Conservation (phyloP, 495 filamentous ascomycete genomes). For the Saxispiralis lemnorum region DNA sequence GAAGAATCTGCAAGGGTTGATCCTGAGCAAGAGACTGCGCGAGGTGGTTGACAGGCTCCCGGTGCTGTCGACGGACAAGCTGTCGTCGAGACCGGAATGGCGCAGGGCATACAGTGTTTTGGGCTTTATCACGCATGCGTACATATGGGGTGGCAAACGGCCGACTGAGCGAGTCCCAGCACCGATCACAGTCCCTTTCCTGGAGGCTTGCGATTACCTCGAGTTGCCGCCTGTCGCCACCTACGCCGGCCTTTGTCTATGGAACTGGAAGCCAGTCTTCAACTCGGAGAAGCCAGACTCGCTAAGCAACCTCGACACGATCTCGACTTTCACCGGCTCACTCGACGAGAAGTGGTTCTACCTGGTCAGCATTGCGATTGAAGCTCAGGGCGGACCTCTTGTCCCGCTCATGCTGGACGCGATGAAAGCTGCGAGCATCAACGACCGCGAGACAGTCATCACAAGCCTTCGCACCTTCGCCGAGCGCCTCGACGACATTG, state of each 20-base stretch:
- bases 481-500: constrained; percentile 72
- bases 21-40: constrained; percentile 65
- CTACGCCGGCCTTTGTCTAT: constrained; percentile 77
- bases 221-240: constrained; percentile 89
- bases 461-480: constrained; percentile 60
- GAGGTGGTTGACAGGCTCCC: constrained; percentile 61
- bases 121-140: constrained; percentile 76
- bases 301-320: constrained; percentile 65
- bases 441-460: constrained; percentile 53
- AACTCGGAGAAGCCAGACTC: constrained; percentile 58
- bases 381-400: constrained; percentile 78
- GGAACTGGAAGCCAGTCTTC: constrained; percentile 92
- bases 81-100: constrained; percentile 77
- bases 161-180: constrained; percentile 68
- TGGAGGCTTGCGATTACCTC: constrained; percentile 58
- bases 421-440: constrained; percentile 58
- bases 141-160: constrained; percentile 82
- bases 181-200: constrained; percentile 64
- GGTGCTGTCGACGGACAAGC: constrained; percentile 58
- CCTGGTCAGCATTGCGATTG: constrained; percentile 83
- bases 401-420: constrained; percentile 76
- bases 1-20: constrained; percentile 68
- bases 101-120: constrained; percentile 75
- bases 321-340: constrained; percentile 85
- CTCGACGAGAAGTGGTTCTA: constrained; percentile 98